These are phyloP conservation scores for Cornus kousa DNA, from an alignment of 148 eudicot genomes.

Conservation along the genomic window DNA sequence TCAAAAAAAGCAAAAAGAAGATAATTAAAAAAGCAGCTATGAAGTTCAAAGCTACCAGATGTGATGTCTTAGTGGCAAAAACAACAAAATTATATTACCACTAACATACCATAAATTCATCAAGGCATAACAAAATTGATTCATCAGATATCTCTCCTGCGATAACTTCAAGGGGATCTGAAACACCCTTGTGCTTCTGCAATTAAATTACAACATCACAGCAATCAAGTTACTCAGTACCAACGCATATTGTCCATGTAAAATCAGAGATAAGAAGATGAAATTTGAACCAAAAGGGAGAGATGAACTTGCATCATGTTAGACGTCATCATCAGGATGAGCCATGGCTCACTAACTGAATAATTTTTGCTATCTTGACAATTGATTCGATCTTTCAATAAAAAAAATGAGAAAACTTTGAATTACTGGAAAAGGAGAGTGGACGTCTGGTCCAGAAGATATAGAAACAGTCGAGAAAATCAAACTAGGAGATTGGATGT, in stretches of 20 bases:
- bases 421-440: not conserved
- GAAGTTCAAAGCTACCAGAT: not conserved
- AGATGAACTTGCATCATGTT: not conserved
- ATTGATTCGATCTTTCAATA: not conserved
- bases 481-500: not conserved
- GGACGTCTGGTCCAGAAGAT: not conserved
- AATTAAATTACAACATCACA: constrained; percentile 15
- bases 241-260: not conserved
- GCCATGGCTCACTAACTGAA: not conserved
- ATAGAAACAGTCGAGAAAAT: not conserved
- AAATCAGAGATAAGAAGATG: not conserved
- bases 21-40: not conserved
- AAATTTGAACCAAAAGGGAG: not conserved
- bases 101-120: constrained; percentile 68
- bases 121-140: constrained; percentile 82
- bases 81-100: not conserved
- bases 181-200: constrained; percentile 83
- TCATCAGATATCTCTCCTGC: constrained; percentile 85
- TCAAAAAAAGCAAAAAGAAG: not conserved
- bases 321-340: not conserved
- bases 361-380: not conserved
- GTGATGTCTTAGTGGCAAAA: not conserved
- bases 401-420: not conserved
- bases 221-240: not conserved
- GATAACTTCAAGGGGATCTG: constrained; percentile 91